These are phyloP conservation scores for Syncephalastrum monosporum DNA, from an alignment of 371 early-diverging fungal genomes.

Conservation along the genomic window DNA sequence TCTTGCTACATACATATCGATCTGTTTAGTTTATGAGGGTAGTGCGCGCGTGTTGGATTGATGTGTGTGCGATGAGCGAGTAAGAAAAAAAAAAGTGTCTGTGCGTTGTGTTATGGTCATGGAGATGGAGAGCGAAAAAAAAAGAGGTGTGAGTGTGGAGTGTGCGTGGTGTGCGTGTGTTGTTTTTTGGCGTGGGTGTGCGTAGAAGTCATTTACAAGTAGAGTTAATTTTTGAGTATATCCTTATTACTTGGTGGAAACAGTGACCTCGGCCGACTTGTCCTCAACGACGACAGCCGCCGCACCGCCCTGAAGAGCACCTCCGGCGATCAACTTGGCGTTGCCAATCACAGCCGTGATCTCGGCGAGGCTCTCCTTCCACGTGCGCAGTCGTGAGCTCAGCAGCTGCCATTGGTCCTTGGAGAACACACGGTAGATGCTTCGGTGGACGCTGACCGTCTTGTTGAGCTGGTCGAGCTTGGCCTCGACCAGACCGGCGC, in stretches of 20 bases:
- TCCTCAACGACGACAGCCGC: conserved; percentile 40
- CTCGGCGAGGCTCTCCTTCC: conserved; percentile 79
- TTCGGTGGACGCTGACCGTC: conserved; percentile 73
- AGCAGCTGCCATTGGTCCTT: conserved; percentile 80
- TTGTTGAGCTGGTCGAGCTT: conserved; percentile 90
- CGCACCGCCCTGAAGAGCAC: conserved; percentile 40
- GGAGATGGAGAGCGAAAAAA: too few species aligned
- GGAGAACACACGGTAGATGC: conserved; percentile 85
- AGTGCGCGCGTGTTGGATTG: too few species aligned
- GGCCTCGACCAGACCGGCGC: conserved; percentile 91
- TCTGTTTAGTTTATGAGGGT: too few species aligned
- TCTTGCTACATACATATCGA: too few species aligned
- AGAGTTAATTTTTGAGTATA: background rate
- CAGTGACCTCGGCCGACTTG: conserved; percentile 23
- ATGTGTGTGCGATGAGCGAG: too few species aligned
- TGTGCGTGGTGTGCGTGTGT: too few species aligned
- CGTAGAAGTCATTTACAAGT: too few species aligned
- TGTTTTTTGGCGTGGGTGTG: too few species aligned
- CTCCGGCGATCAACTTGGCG: conserved; percentile 72
- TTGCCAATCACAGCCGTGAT: conserved; percentile 81
- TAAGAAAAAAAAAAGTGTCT: too few species aligned
- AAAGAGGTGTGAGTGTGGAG: too few species aligned
- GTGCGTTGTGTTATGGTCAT: too few species aligned
- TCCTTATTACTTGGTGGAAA: conserved; percentile 7
- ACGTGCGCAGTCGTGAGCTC: conserved; percentile 66